phyloP scores from a whole-genome alignment of 1,284 basidiomycete genomes.

The Volvariella surrecta region DNA sequence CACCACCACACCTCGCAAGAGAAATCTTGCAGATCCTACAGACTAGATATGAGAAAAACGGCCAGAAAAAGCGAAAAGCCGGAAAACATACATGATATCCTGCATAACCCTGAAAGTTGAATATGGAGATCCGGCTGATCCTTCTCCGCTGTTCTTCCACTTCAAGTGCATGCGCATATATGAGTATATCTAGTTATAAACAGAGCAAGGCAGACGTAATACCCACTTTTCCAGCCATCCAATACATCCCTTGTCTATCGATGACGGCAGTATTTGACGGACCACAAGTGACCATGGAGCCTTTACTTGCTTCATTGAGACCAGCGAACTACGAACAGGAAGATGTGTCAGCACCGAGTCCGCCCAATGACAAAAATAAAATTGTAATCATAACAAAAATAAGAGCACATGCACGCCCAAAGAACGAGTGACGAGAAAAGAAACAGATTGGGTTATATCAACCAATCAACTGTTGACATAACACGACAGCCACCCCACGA shows the following conservation, averaged over 20 bases:
- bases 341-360: slow-evolving; percentile 1
- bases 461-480: too few relatives aligned
- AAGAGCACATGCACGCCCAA: too few relatives aligned
- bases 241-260: slow-evolving; percentile 78
- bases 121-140: slow-evolving; percentile 75
- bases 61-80: not conserved
- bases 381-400: too few relatives aligned
- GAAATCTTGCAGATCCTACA: slow-evolving; percentile 65
- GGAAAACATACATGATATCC: slow-evolving; percentile 57
- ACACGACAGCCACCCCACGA: too few relatives aligned
- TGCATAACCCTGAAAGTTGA: slow-evolving; percentile 76
- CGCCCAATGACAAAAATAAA: too few relatives aligned
- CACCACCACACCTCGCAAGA: slow-evolving; percentile 70
- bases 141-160: slow-evolving; percentile 93
- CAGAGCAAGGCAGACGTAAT: slow-evolving; percentile 6
- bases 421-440: too few relatives aligned
- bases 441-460: too few relatives aligned
- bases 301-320: slow-evolving; percentile 58
- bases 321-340: slow-evolving; percentile 54
- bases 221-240: slow-evolving; percentile 73
- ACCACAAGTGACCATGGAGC: slow-evolving; percentile 64
- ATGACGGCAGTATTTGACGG: slow-evolving; percentile 80
- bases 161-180: slow-evolving; percentile 21
- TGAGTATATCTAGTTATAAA: not conserved
- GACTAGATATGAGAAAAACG: slow-evolving; percentile 3